Evolutionary conservation across 2,329 filamentous ascomycete genomes (phyloP), one percentile per base, ranked within the genome.

Genomic region (Pyrenophora seminiperda): DNA sequence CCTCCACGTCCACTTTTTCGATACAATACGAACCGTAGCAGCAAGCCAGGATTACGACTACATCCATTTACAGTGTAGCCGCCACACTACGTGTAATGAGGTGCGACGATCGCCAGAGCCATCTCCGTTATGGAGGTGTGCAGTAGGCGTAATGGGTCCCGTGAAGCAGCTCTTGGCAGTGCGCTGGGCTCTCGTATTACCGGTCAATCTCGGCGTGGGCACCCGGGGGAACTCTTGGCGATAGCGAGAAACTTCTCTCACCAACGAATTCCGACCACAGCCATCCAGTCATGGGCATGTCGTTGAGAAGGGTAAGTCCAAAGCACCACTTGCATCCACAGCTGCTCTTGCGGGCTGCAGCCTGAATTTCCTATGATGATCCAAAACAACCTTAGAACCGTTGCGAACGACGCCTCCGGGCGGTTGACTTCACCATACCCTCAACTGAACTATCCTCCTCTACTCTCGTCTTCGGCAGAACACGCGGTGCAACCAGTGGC

Each of bases 351-450:
- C 9, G 30, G 4, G 13, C 18, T 24, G 15, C 24, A 42, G 32
- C 30, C 20, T 37, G 24, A 39, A 38, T 20, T 41, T 42, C 18
- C 51, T 27, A 63, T 70, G 66, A 73, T 70, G 70, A 71, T 66
- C 56, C 50, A 54, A 58, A 59, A 61, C 58, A 58, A 66, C 58
- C 57, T 58, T 70, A 85, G 83, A 86, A 87, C 84, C 84, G 84
- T 84, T 86, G 84, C 83, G 82, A 81, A 82, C 84, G 82, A 86
- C 78, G 76, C 76, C 77, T 65, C 67, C 73, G 71, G 74, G 74
- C 75, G 75, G 73, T 77, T 83, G 79, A 81, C 79, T 77, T 76
- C 71, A 70, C 41, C 43, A 46, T 49, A 72, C 69, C 69, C 62
- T 64, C 58, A 62, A 62, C 73, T 76, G 73, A 76, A 62, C 40